Percentiles rank a stretch among this genome's conserved stretches.
phyloP scores from a whole-genome alignment of 495 filamentous ascomycete genomes.

The Stereocaulon alpinum region DNA sequence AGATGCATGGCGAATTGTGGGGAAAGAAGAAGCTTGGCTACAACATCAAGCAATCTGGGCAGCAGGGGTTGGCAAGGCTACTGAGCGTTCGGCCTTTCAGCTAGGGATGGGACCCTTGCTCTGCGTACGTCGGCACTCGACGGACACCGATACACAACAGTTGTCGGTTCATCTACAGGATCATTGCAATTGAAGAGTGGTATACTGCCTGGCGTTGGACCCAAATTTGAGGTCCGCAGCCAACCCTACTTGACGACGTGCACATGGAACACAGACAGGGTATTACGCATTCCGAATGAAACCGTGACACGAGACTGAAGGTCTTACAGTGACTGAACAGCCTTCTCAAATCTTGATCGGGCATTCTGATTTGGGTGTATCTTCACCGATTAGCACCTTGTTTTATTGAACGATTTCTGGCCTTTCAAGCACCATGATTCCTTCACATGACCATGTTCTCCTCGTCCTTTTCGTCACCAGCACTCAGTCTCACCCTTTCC shows the following conservation, averaged over 20 bases:
- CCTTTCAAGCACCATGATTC: neutral
- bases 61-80: no score
- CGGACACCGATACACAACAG: neutral
- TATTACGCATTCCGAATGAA: neutral
- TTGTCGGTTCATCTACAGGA: neutral
- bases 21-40: no score
- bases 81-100: no score
- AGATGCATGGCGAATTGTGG: no score
- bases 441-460: no score
- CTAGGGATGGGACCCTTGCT: neutral
- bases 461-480: neutral
- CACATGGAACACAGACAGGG: no score
- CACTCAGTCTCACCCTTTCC: slow-evolving; percentile 4
- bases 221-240: neutral
- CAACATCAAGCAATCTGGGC: no score
- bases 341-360: neutral
- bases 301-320: neutral
- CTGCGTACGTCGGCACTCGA: neutral
- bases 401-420: neutral
- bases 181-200: neutral
- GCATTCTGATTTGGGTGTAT: neutral
- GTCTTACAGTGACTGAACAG: neutral
- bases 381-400: neutral
- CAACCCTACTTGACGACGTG: no score
- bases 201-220: neutral